Percentiles rank a stretch among this genome's conserved stretches.
Evolutionary conservation across 1,284 basidiomycete species (phyloP).

Genomic region (Athelia psychrophila): DNA sequence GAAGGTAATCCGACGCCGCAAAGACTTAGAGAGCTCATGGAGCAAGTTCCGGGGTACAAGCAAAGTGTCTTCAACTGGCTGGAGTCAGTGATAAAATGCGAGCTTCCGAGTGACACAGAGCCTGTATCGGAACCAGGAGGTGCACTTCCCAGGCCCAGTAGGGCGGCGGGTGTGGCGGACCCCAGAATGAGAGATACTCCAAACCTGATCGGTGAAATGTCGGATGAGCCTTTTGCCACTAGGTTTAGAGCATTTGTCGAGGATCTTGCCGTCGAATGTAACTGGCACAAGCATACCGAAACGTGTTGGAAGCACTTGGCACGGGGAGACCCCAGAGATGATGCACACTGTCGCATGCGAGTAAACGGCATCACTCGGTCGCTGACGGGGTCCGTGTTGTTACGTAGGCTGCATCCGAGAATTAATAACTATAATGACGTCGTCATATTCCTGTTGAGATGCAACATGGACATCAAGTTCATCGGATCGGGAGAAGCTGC

Average conservation of each 20-base stretch:
- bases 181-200: too few relatives aligned
- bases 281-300: slow-evolving; percentile 12
- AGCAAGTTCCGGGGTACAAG: neutral
- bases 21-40: neutral
- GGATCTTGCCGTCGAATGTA: slow-evolving; percentile 5
- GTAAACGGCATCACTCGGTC: neutral
- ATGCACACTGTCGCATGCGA: neutral
- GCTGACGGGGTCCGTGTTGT: slow-evolving; percentile 8
- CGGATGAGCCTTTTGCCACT: neutral
- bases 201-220: neutral
- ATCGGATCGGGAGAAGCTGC: slow-evolving; percentile 25
- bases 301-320: slow-evolving; percentile 15
- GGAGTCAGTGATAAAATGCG: neutral
- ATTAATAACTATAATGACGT: slow-evolving; percentile 22
- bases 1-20: slow-evolving; percentile 12
- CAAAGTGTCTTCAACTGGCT: neutral
- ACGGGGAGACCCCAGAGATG: neutral
- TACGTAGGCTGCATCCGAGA: slow-evolving; percentile 15
- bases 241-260: neutral
- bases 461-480: slow-evolving; percentile 27
- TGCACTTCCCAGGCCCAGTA: too few relatives aligned
- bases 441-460: slow-evolving; percentile 14
- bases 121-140: neutral
- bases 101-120: neutral
- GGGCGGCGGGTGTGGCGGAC: neutral